phyloP scores from a whole-genome alignment of 768 basidiomycete species.

The Kwoniella sp. region DNA sequence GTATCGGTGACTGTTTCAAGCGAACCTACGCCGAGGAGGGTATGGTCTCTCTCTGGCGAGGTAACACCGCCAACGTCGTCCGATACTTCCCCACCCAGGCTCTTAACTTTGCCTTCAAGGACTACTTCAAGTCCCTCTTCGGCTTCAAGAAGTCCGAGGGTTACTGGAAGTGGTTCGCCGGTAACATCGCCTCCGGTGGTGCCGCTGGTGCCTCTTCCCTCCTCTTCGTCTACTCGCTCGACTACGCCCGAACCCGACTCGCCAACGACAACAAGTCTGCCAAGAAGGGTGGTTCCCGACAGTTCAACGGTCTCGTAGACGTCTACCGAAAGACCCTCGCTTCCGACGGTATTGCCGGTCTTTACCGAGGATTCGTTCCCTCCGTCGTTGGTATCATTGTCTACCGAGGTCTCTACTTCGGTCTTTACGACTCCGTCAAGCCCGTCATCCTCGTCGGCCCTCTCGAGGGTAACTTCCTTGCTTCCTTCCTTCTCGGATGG shows the following conservation, averaged over 20 bases:
- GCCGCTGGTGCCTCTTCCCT: constrained; percentile 97
- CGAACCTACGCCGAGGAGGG: constrained; percentile 96
- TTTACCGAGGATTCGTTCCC: constrained; percentile 99
- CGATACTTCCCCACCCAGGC: constrained; percentile 99
- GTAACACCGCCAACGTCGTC: constrained; percentile 99
- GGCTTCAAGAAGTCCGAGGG: constrained; percentile 97
- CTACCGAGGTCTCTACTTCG: constrained; percentile 98
- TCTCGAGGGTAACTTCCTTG: constrained; percentile 92
- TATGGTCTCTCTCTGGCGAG: constrained; percentile 91
- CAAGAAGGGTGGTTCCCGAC: constrained; percentile 83
- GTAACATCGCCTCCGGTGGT: constrained; percentile 86
- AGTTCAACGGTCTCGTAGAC: constrained; percentile 97
- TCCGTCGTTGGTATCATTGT: constrained; percentile 99
- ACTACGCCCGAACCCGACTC: constrained; percentile 98
- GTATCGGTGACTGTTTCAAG: constrained; percentile 80
- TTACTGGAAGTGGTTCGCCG: constrained; percentile 97
- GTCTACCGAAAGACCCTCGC: constrained; percentile 97
- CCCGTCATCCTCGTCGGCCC: constrained; percentile 95
- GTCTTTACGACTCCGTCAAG: constrained; percentile 65
- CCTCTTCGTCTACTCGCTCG: constrained; percentile 99
- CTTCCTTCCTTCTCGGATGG: constrained; percentile 96
- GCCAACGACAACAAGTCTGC: constrained; percentile 74
- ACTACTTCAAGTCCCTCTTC: constrained; percentile 85
- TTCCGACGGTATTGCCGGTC: constrained; percentile 94
- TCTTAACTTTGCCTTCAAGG: constrained; percentile 96